A percentile compares a stretch with the other conserved stretches of the same genome.
Conservation (phyloP, 1,284 basidiomycete genomes). For the Boletus semigastroideus region DNA sequence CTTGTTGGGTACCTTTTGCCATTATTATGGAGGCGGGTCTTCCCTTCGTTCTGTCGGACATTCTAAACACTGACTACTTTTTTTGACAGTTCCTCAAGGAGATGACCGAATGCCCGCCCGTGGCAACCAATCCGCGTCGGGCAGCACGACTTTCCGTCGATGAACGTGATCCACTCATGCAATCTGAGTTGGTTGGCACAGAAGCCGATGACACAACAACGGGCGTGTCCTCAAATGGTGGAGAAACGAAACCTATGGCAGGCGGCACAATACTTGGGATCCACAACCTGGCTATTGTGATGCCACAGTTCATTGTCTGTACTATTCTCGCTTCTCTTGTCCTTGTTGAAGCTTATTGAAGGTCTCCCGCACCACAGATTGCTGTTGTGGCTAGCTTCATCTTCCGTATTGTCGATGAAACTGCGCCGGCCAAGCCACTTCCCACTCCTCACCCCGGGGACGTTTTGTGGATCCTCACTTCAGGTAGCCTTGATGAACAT, state of each 20-base stretch:
- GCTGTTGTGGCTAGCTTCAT: slow-evolving; percentile 88
- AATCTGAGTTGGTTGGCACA: slow-evolving; percentile 46
- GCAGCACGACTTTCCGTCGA: slow-evolving; percentile 6
- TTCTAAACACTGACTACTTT: slow-evolving; percentile 1
- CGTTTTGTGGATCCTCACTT: slow-evolving; percentile 4
- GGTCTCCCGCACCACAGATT: slow-evolving; percentile 51
- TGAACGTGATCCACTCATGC: slow-evolving; percentile 69
- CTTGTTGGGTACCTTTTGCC: slow-evolving; percentile 89
- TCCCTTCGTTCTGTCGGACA: not conserved
- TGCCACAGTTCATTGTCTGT: slow-evolving; percentile 88
- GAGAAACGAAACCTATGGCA: slow-evolving; percentile 58
- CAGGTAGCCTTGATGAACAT: slow-evolving; percentile 35
- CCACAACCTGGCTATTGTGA: slow-evolving; percentile 92
- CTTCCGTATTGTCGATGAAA: slow-evolving; percentile 76
- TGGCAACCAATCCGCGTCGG: not conserved
- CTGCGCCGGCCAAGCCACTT: slow-evolving; percentile 37
- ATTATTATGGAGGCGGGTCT: slow-evolving; percentile 87
- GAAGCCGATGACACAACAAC: slow-evolving; percentile 45
- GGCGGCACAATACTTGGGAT: slow-evolving; percentile 96
- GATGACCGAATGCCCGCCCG: slow-evolving; percentile 40
- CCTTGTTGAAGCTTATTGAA: not conserved
- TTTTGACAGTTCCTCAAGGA: slow-evolving; percentile 76
- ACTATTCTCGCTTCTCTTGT: not conserved
- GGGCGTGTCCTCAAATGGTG: slow-evolving; percentile 36
- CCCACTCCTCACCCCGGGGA: slow-evolving; percentile 18